These are phyloP conservation scores for Coniochaeta sp. DNA, from an alignment of 2,329 filamentous ascomycete genomes.

Conservation along the genomic window DNA sequence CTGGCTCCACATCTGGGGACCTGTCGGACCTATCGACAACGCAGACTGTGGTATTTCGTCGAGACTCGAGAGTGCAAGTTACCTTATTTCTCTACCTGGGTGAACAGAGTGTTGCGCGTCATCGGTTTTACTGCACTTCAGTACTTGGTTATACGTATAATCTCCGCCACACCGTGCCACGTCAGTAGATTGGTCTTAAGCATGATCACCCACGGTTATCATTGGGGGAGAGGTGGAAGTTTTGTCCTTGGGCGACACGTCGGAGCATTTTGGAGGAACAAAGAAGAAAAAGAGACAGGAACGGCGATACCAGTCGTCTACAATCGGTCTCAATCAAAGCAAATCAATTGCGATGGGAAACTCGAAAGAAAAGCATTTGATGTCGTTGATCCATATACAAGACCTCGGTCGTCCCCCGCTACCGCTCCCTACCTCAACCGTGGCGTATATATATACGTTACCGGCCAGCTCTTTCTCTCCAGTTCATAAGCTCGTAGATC, in stretches of 20 bases:
- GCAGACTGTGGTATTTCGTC: no score
- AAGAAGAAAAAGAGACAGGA: no score
- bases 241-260: no score
- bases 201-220: background rate
- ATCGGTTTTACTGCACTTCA: background rate
- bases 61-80: no score
- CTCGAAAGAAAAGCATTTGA: background rate
- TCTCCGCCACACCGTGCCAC: background rate
- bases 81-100: no score
- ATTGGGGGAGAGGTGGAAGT: background rate
- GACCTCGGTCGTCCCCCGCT: background rate
- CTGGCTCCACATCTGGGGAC: background rate
- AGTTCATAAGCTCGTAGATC: background rate
- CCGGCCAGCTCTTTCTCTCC: background rate
- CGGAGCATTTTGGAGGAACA: no score
- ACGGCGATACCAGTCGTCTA: no score
- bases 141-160: background rate
- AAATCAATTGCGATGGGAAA: background rate
- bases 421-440: background rate
- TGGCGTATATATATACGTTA: background rate
- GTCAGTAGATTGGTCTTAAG: background rate
- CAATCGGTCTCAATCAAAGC: background rate
- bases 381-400: background rate
- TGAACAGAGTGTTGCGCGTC: background rate
- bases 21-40: background rate